Base-by-base conservation (phyloP, 1,139 yeast genomes). In the Hansenula anomala region DNA sequence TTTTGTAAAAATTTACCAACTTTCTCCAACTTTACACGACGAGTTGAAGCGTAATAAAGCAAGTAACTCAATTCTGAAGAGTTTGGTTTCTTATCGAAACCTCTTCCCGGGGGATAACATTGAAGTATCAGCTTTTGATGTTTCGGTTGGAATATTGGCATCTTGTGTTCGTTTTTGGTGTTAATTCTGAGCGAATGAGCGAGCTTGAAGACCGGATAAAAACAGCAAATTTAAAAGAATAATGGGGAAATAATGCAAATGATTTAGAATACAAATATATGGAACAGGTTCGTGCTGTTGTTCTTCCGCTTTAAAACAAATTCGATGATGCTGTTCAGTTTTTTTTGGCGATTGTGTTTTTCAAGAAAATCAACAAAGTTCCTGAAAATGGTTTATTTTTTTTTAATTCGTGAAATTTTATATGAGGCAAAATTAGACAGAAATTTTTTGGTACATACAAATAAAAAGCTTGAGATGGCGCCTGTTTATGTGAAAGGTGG, bases 41-140 rank as follows among this genome's bases (percentile, higher is more conserved):
- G 71, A 8, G 96, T 84, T 31, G 95, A 81, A n/a, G 95, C 96
- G 60, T 90, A 90, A 66, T 86, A 92, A 30, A 90, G 65, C 50
- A 92, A 70, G 59, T 89, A 89, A 43, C 95, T 84, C 37, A 94
- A 70, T 60, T 92, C 97, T 14, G 95, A 87, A 2, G 95, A 79
- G 59, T 90, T 90, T 11, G 98, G 96, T 52, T 84, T 82, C 64
- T 89, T 89, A 52, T 89, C 96, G 7, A 75, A 73, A 8, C 80
- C 82, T 46, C 87, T 73, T 2, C 97, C 96, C 2, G 94, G 77
- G 3, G 96, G 98, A 59, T 90, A 92, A 66, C 98, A 92, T 59
- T 86, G 95, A 40, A 85, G 74, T 32, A 92, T 86, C 54, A 90
- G 71, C 56, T 85, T 82, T 61, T 89, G 97, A 60, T 90, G 97